Percentiles rank a stretch among this genome's conserved stretches.
These are phyloP conservation scores for Periglandula ipomoeae DNA, from an alignment of 2,329 filamentous ascomycete genomes.

Conservation along the genomic window DNA sequence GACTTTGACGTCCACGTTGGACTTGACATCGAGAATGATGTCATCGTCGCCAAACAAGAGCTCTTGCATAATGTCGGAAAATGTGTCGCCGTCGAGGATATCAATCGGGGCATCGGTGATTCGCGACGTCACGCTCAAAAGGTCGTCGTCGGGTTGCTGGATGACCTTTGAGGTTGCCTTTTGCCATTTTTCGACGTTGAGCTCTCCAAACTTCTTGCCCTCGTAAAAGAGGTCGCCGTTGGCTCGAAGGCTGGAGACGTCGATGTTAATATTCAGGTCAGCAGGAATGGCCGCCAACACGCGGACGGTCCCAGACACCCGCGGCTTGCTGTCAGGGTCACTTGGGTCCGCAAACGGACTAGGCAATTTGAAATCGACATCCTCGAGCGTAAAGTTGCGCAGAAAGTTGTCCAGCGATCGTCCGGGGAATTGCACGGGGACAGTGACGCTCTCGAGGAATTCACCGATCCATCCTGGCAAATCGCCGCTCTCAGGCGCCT, in stretches of 20 bases:
- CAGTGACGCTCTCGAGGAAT: slow-evolving; percentile 69
- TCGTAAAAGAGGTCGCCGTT: slow-evolving; percentile 75
- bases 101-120: slow-evolving; percentile 73
- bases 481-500: slow-evolving; percentile 51
- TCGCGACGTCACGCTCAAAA: slow-evolving; percentile 64
- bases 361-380: slow-evolving; percentile 81
- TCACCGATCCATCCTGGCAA: slow-evolving; percentile 78
- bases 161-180: slow-evolving; percentile 69
- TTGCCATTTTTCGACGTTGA: slow-evolving; percentile 78
- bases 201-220: slow-evolving; percentile 65
- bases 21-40: slow-evolving; percentile 65
- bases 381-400: slow-evolving; percentile 74
- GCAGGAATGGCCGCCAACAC: slow-evolving; percentile 72
- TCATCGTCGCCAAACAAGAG: slow-evolving; percentile 65
- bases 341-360: slow-evolving; percentile 69
- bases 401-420: slow-evolving; percentile 74
- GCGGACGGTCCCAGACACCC: slow-evolving; percentile 73
- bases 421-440: slow-evolving; percentile 79
- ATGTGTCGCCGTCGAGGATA: slow-evolving; percentile 70
- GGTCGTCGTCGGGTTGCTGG: slow-evolving; percentile 43
- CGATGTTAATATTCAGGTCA: slow-evolving; percentile 78
- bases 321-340: slow-evolving; percentile 63
- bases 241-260: slow-evolving; percentile 68
- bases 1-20: slow-evolving; percentile 74
- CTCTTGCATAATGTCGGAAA: slow-evolving; percentile 71